phyloP scores from a whole-genome alignment of 225 moss, liverwort and hornwort genomes.

The Thuidium tamariscinum region DNA sequence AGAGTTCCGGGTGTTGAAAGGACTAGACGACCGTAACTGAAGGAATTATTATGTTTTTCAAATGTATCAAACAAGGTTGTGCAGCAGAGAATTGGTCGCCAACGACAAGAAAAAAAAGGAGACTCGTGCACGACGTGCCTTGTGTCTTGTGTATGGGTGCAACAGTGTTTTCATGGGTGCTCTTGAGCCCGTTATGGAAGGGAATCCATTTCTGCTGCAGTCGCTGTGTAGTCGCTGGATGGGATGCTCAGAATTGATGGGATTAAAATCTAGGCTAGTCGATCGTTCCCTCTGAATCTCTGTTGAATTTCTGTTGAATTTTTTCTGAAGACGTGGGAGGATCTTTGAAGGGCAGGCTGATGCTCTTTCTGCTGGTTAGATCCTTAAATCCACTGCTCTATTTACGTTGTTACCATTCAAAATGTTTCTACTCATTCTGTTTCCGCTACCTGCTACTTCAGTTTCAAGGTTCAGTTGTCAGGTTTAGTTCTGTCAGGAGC shows the following conservation, averaged over 20 bases:
- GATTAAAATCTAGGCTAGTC: not conserved
- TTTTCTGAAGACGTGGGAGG: too few species aligned
- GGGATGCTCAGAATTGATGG: not conserved
- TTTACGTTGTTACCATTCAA: not conserved
- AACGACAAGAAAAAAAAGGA: not conserved
- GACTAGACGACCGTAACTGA: too few species aligned
- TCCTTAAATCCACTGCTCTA: not conserved
- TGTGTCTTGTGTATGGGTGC: not conserved
- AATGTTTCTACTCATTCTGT: not conserved
- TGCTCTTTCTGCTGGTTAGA: not conserved
- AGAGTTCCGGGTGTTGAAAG: not conserved
- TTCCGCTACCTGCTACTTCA: not conserved
- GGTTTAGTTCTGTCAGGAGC: not conserved
- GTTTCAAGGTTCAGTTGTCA: not conserved
- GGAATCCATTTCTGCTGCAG: not conserved
- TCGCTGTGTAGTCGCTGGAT: not conserved
- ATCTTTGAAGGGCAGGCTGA: not conserved
- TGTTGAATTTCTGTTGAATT: not conserved
- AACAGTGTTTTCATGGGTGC: not conserved
- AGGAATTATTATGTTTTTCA: not conserved
- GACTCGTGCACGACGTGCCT: not conserved
- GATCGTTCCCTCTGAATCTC: not conserved
- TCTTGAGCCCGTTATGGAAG: not conserved
- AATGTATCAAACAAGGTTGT: not conserved
- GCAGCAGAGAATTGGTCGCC: not conserved